Evolutionary conservation across 2,329 filamentous ascomycete genomes (phyloP), one percentile per base, ranked within the genome.

Genomic region (Nothopassalora personata): DNA sequence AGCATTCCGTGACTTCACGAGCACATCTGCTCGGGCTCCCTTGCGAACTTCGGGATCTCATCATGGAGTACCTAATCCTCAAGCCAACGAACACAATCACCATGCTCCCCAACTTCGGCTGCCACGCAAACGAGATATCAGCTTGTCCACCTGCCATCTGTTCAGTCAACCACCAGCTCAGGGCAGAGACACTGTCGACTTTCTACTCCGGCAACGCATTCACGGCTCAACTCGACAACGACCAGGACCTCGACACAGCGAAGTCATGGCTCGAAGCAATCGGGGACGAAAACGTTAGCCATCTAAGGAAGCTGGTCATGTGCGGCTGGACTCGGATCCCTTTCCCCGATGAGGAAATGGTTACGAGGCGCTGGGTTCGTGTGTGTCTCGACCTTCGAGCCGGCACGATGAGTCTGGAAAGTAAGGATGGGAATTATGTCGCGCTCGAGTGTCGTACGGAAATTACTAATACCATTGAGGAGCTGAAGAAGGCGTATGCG

Each of bases 171-270:
- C 58, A 54, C 1, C 68, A 69, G 45, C 28, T 69, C 9, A 61
- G 68, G 7, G 34, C 46, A 10, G 68, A 69, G 47, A 55, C 60
- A 13, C 58, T 70, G 9, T 56, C 65, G 2, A 51, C 53, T 0
- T 69, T 69, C 63, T 70, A 68, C 58, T 55, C 62, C 11, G 57
- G 18, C 45, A 70, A 68, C 56, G 56, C 58, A 1, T 70, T 70
- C 54, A 58, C 61, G n/a, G 66, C 61, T 9, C 64, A 68, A 36
- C 53, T 69, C 23, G 62, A 64, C 30, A 59, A 62, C 36, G 30
- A 27, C 23, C 52, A 57, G 30, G 64, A 68, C 31, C 60, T 69
- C 18, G 56, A 53, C 2, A 60, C 55, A 11, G 65, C 66, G 2
- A 56, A 57, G 19, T 46, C 48, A 5, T 69, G 66, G 66, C 62